These are phyloP conservation scores for Vitis hybrid DNA, from an alignment of 177 flowering plant species.

Conservation along the genomic window DNA sequence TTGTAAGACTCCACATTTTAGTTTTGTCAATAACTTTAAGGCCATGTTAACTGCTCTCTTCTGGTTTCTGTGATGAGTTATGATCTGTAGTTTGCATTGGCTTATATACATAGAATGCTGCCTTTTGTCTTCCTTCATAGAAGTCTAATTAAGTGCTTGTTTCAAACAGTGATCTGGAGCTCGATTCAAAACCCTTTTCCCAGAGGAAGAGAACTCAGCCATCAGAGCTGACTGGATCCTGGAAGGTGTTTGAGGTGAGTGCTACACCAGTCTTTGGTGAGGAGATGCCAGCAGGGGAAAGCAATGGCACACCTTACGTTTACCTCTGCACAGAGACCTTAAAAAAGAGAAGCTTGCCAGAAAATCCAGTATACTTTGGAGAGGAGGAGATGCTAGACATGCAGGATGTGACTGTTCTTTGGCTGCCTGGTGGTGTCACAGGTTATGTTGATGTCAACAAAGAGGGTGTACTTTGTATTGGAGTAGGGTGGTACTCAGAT, in stretches of 20 bases:
- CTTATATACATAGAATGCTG: too few relatives aligned
- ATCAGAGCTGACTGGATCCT: slow-evolving; percentile 74
- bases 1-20: too few relatives aligned
- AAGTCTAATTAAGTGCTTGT: neutral
- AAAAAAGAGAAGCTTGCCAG: slow-evolving; percentile 82
- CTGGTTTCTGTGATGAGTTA: too few relatives aligned
- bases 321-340: slow-evolving; percentile 85
- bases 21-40: too few relatives aligned
- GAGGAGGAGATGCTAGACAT: slow-evolving; percentile 90
- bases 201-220: slow-evolving; percentile 70
- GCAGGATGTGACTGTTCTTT: slow-evolving; percentile 78
- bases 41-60: too few relatives aligned
- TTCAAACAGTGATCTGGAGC: slow-evolving; percentile 52
- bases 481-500: slow-evolving; percentile 94
- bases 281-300: slow-evolving; percentile 33
- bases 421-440: slow-evolving; percentile 95
- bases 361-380: slow-evolving; percentile 58
- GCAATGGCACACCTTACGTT: slow-evolving; percentile 41
- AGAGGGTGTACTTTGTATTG: slow-evolving; percentile 87
- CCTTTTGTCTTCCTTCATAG: too few relatives aligned
- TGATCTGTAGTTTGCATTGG: too few relatives aligned
- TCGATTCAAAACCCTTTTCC: slow-evolving; percentile 82
- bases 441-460: slow-evolving; percentile 76
- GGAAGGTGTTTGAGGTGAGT: slow-evolving; percentile 93
- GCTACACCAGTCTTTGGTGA: slow-evolving; percentile 79